These are phyloP conservation scores for Heliamphora exappendiculata DNA, from an alignment of 148 eudicot genomes.

Conservation along the genomic window DNA sequence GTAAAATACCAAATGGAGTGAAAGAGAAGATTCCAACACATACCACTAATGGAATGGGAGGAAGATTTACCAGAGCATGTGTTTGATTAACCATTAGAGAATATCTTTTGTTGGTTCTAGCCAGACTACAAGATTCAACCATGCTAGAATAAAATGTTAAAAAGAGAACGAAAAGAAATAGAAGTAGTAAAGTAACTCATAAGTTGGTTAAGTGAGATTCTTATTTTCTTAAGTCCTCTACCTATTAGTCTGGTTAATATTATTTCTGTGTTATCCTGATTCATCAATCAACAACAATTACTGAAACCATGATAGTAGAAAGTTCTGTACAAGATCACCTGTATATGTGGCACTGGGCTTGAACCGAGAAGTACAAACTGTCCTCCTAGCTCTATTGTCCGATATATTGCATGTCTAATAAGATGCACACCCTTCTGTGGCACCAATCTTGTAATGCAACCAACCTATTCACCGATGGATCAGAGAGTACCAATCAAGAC, in stretches of 20 bases:
- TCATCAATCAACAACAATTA: not conserved
- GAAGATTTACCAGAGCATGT: not conserved
- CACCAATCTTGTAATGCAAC: constrained; percentile 91
- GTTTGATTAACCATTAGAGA: not conserved
- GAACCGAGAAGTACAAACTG: constrained; percentile 95
- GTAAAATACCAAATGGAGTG: too few species aligned
- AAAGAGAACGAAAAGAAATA: not conserved
- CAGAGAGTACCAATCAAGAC: not conserved
- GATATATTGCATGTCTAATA: constrained; percentile 87
- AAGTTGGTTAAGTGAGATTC: not conserved
- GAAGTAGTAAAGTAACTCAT: not conserved
- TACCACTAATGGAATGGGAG: not conserved
- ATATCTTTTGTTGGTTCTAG: not conserved
- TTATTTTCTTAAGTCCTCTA: not conserved
- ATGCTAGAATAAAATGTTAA: not conserved
- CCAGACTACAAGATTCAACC: not conserved
- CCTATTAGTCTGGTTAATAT: not conserved
- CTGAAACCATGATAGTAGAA: not conserved
- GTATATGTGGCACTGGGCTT: constrained; percentile 87
- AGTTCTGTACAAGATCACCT: constrained; percentile 31
- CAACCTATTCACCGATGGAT: constrained; percentile 46
- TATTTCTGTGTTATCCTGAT: not conserved
- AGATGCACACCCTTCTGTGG: constrained; percentile 98
- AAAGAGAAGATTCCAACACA: not conserved
- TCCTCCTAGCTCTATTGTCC: constrained; percentile 77